Conservation (phyloP, 2,329 filamentous ascomycete genomes). For the Paecilomyces fulvus region DNA sequence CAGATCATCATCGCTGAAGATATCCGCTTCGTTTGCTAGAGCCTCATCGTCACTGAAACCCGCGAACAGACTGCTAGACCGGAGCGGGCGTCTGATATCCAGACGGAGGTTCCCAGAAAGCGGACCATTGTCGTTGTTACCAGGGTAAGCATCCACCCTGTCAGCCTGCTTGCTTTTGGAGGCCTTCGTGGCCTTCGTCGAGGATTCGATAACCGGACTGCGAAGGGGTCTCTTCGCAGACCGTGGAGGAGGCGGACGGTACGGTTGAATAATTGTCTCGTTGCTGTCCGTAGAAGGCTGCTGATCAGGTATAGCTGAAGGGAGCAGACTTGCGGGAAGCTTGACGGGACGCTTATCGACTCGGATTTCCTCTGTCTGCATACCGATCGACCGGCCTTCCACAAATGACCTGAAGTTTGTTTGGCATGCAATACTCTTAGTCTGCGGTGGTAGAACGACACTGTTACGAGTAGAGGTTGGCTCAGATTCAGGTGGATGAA, state of each 20-base stretch:
- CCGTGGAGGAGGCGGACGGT: conserved; percentile 26
- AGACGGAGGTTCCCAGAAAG: conserved; percentile 51
- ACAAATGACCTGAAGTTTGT: conserved; percentile 49
- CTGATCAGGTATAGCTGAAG: conserved; percentile 60
- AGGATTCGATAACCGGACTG: conserved; percentile 38
- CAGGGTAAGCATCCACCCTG: conserved; percentile 61
- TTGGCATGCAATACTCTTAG: conserved; percentile 76
- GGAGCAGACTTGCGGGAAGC: conserved; percentile 69
- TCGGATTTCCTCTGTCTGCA: conserved; percentile 88
- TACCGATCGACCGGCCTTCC: conserved; percentile 46
- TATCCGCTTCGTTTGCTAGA: conserved; percentile 17
- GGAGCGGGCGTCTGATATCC: conserved; percentile 59
- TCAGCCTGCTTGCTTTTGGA: conserved; percentile 21
- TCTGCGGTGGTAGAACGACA: conserved; percentile 67
- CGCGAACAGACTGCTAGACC: conserved; percentile 78
- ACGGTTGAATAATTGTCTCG: conserved; percentile 23
- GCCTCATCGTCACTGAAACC: conserved; percentile 57
- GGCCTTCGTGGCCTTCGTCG: conserved; percentile 15
- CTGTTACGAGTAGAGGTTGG: conserved; percentile 70
- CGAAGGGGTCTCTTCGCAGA: conserved; percentile 19
- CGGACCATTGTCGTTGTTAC: conserved; percentile 73
- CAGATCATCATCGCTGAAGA: conserved; percentile 38
- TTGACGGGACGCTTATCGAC: conserved; percentile 69
- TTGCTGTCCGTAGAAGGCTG: conserved; percentile 25
- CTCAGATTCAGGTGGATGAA: conserved; percentile 77